Base-by-base conservation (phyloP, 208 protist genomes). In the Endotrypanum monterogeii region DNA sequence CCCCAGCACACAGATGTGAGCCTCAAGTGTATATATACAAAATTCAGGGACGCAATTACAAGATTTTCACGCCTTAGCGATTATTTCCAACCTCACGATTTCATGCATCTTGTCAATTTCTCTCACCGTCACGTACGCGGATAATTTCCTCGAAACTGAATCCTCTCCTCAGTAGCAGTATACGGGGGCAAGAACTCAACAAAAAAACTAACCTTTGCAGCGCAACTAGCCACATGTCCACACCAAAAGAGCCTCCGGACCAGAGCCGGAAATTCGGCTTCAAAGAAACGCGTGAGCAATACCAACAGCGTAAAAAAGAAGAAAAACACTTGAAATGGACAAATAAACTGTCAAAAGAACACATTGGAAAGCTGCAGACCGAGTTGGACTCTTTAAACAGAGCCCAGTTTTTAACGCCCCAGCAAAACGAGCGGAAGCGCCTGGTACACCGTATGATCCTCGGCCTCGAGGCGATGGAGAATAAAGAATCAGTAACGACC, bases 361-460 rank as follows among this genome's bases (percentile, higher is more conserved):
- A 86, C 75, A 28, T 89, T 9, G 50, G 44, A 8, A 95, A 93
- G 61, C 73, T 95, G 44, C 58, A 66, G 25, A 52, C n/a, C 5
- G 88, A 95, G 48, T 50, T 95, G 25, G 84, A 85, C 0, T 86
- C 80, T 51, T 46, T 95, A 16, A 72, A 79, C 12, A 55, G 80
- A 37, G 90, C 90, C 20, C 65, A 28, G 1, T 95, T 95, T 79
- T 69, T 92, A 23, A 37, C 88, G n/a, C 88, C 90, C 14, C 88
- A 87, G 41, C 90, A 95, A 80, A 87, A 84, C 23, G 86, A 91
- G 73, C 61, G 88, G 50, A 92, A 95, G 74, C 79, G 84, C 9
- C 70, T 91, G 23, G 88, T 95, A 2, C 66, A 79, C 9, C 68
- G 81, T 18, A 90, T 93, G 84, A 48, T 93, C 41, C 48, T n/a